Base-by-base conservation (phyloP, 2,329 filamentous ascomycete genomes). In the Zymoseptoria tritici region DNA sequence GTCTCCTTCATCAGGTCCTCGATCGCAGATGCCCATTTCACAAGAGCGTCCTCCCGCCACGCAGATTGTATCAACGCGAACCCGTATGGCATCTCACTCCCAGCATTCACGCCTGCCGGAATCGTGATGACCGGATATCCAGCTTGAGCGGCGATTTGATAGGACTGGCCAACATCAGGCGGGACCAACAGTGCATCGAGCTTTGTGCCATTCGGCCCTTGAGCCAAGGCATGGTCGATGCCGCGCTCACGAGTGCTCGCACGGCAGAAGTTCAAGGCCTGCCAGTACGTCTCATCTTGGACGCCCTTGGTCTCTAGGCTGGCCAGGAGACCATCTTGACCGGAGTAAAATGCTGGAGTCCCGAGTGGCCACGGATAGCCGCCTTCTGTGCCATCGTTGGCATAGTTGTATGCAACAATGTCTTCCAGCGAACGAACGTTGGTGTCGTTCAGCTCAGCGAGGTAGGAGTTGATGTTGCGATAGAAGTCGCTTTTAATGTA, bases 121-220 rank as follows among this genome's bases (percentile, higher is more conserved):
- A 91, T 70, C 0, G 87, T 89, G 55, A 91, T 78, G 69, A 89
- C 80, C 0, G 88, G 88, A 68, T 91, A 91, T 0, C 88, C 87
- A 7, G 88, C 89, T 73, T 91, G 87, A 0, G 89, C 88, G 0
- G 87, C 85, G 60, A 89, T 82, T 73, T 89, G 84, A 62, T 84
- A 84, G 3, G 83, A 82, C 71, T 89, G 85, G 0, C 81, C 87
- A 2, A 87, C 85, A 67, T 88, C 84, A 0, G 86, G 79, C 4
- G 88, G 88, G 0, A 89, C 85, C 1, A 92, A 77, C 2, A 91
- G 76, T 1, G 82, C 88, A 58, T 84, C 80, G 1, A 91, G 75
- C 20, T 73, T 64, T 2, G 72, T 70, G 3, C 75, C 76, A 21
- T 77, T 72, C 64, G 79, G 71, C 6, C 68, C 73, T 20, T 73